Percentiles rank a stretch among this genome's conserved stretches.
phyloP scores from a whole-genome alignment of 306 rosid species.

The Cicer arietinum region DNA sequence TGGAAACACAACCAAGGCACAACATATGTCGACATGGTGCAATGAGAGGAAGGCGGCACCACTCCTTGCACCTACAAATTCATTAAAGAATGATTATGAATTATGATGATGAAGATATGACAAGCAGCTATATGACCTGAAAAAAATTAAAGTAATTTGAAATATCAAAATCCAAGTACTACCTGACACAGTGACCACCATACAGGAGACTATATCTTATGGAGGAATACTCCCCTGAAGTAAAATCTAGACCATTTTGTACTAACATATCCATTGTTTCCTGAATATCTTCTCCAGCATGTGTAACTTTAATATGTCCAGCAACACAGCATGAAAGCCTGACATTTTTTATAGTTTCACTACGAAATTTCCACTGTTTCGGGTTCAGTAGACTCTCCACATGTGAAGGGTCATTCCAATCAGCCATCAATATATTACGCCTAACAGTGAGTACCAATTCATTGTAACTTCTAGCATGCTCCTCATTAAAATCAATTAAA shows the following conservation, averaged over 20 bases:
- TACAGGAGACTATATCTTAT: conserved; percentile 70
- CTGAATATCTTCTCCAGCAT: conserved; percentile 96
- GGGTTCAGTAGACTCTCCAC: conserved; percentile 92
- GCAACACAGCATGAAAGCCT: conserved; percentile 97
- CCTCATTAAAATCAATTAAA: conserved; percentile 74
- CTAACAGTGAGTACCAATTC: conserved; percentile 90
- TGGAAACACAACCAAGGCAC: conserved; percentile 91
- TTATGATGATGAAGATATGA: conserved; percentile 3
- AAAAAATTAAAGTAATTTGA: conserved; percentile 30
- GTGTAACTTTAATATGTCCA: conserved; percentile 95
- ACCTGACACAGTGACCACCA: conserved; percentile 89
- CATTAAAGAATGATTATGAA: conserved; percentile 23
- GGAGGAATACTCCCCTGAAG: conserved; percentile 73
- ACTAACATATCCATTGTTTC: conserved; percentile 93
- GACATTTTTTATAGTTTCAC: conserved; percentile 76
- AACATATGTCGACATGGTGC: conserved; percentile 91
- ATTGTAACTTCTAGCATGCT: conserved; percentile 90
- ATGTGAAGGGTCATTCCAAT: conserved; percentile 97
- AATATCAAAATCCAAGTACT: conserved; percentile 44
- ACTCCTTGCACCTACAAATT: conserved; percentile 74
- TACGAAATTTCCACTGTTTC: conserved; percentile 90
- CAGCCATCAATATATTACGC: conserved; percentile 95
- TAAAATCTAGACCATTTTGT: conserved; percentile 70
- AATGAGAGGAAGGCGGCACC: conserved; percentile 96
- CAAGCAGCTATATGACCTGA: conserved; percentile 20